Base-by-base conservation (phyloP, 768 basidiomycete species). In the Termitomyces sp. region DNA sequence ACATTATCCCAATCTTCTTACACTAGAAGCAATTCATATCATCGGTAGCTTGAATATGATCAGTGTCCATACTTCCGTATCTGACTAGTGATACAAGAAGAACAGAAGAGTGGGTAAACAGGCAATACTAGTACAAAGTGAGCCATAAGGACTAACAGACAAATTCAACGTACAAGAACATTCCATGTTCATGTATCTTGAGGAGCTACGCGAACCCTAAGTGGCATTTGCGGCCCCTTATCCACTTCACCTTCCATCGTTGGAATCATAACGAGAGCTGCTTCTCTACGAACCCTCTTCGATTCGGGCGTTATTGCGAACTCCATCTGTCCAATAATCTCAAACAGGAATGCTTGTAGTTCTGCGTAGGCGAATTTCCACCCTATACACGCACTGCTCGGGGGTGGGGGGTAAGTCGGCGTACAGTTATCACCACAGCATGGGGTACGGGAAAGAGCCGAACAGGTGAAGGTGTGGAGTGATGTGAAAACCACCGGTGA, bases 331-430 rank as follows among this genome's bases (percentile, higher is more conserved):
- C 73, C 67, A 41, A 85, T 55, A 21, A 83, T 70, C 62, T 84
- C 82, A 23, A 79, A 74, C n/a, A 85, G 63, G 67, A 87, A 83
- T 0, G 77, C 73, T 59, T 86, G 84, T 15, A 85, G 64, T 64
- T 87, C 83, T 41, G 76, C 63, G 0, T 83, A 62, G 4, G 73
- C 73, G 49, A 75, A 72, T 49, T 68, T 70, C 73, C 73, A 74
- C 23, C 72, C 74, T 30, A 73, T 71, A 60, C 71, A 73, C 9
- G 70, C 62, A 11, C 71, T 73, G 44, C 12, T 45, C 12, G 40
- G 19, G 6, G 15, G 37, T 33, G 30, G 10, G 10, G 0, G 31
- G 31, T 33, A 33, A 10, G 33, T 33, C 5, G 30, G 30, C 23
- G 31, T 41, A 30, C 7, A 1, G 15, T 37, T 40, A 26, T 38